phyloP scores from a whole-genome alignment of 2,329 filamentous ascomycete species.

The Ascochyta fabae region DNA sequence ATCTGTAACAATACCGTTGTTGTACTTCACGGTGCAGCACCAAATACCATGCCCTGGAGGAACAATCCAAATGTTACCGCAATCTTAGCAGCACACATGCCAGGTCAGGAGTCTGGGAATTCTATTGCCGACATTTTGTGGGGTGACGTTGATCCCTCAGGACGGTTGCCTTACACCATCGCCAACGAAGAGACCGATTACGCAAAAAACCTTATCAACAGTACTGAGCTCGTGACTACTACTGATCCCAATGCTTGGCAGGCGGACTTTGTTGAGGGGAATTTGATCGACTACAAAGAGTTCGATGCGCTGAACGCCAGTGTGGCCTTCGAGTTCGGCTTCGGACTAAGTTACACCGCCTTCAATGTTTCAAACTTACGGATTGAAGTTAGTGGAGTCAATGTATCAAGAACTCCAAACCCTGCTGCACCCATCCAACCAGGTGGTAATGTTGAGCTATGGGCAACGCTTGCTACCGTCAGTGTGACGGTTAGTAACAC shows the following conservation, averaged over 20 bases:
- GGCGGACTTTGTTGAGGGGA: slow-evolving; percentile 59
- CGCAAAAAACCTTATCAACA: slow-evolving; percentile 45
- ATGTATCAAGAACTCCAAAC: slow-evolving; percentile 25
- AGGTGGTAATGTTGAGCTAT: slow-evolving; percentile 65
- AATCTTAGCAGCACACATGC: slow-evolving; percentile 50
- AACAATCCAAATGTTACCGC: slow-evolving; percentile 51
- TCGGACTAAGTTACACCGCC: slow-evolving; percentile 49
- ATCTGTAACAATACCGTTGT: slow-evolving; percentile 60
- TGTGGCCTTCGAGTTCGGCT: slow-evolving; percentile 46
- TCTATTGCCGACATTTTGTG: slow-evolving; percentile 62
- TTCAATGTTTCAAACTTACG: slow-evolving; percentile 38
- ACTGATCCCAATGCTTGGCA: slow-evolving; percentile 52
- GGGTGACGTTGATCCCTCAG: slow-evolving; percentile 76
- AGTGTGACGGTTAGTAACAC: slow-evolving; percentile 60
- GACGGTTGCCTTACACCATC: slow-evolving; percentile 85
- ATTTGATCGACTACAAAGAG: slow-evolving; percentile 62
- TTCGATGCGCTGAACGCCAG: slow-evolving; percentile 52
- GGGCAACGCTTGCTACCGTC: slow-evolving; percentile 58
- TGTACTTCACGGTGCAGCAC: slow-evolving; percentile 50
- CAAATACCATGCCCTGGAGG: slow-evolving; percentile 50
- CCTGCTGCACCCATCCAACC: slow-evolving; percentile 27
- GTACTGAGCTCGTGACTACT: slow-evolving; percentile 37
- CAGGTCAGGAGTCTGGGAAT: slow-evolving; percentile 50
- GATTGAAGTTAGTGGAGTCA: slow-evolving; percentile 16
- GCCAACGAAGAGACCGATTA: slow-evolving; percentile 75